phyloP scores from a whole-genome alignment of 1,139 yeast genomes.

The Yamadazyma atmosphaerica region DNA sequence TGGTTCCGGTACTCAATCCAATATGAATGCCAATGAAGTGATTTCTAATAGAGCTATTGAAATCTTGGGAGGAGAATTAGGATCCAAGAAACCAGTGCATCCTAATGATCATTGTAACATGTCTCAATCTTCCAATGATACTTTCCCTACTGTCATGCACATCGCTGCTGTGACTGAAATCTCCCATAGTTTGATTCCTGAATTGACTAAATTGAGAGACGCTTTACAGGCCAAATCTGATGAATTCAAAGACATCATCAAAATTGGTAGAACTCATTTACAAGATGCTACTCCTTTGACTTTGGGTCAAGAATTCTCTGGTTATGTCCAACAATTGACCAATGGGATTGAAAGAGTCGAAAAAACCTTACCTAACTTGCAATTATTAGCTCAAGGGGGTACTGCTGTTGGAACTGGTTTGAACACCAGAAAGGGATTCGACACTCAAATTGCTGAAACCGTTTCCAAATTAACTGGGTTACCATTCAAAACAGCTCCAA shows the following conservation, averaged over 20 bases:
- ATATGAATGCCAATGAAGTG: constrained; percentile 98
- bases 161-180: constrained; percentile 96
- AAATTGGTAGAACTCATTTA: constrained; percentile 97
- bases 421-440: constrained; percentile 90
- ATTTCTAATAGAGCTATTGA: constrained; percentile 98
- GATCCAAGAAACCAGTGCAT: constrained; percentile 92
- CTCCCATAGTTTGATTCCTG: constrained; percentile 71
- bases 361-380: constrained; percentile 69
- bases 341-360: constrained; percentile 90
- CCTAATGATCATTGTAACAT: constrained; percentile 98
- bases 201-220: constrained; percentile 72
- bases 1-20: constrained; percentile 97
- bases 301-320: constrained; percentile 96
- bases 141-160: constrained; percentile 99
- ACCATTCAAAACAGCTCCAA: constrained; percentile 91
- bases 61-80: constrained; percentile 85
- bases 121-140: constrained; percentile 97
- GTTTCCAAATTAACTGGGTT: constrained; percentile 84
- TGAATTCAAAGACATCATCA: constrained; percentile 85
- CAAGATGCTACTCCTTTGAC: constrained; percentile 99
- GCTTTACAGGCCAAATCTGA: constrained; percentile 73
- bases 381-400: constrained; percentile 95
- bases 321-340: constrained; percentile 89
- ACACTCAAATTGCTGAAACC: constrained; percentile 74
- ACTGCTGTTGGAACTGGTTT: constrained; percentile 99